These are phyloP conservation scores for Starmera stellimalicola DNA, from an alignment of 1,139 yeast genomes.

Conservation along the genomic window DNA sequence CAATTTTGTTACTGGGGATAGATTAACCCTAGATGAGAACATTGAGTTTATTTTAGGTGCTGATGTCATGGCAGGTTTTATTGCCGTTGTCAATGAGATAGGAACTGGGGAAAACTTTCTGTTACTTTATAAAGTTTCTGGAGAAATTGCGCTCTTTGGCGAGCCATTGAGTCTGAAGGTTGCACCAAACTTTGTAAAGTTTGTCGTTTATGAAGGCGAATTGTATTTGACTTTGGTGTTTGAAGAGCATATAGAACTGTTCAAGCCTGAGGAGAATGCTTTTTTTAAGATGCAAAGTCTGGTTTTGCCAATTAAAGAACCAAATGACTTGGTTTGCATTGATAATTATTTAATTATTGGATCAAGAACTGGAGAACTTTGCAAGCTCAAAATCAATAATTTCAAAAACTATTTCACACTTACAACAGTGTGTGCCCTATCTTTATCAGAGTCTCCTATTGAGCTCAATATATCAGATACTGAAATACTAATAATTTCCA, in stretches of 20 bases:
- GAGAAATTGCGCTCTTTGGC: constrained; percentile 5
- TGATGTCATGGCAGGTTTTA: constrained; percentile 11
- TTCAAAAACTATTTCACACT: not conserved
- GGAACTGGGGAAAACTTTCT: not conserved
- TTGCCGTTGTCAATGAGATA: constrained; percentile 19
- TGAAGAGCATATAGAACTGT: constrained; percentile 2
- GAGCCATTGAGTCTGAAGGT: constrained; percentile 1
- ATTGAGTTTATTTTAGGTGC: constrained; percentile 11
- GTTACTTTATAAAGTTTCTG: constrained; percentile 7
- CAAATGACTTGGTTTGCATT: constrained; percentile 13
- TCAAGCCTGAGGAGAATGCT: not conserved
- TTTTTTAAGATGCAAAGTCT: too few relatives aligned
- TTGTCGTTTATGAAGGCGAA: constrained; percentile 4
- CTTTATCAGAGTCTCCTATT: constrained; percentile 10
- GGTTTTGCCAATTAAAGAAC: constrained; percentile 7
- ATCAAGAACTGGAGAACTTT: constrained; percentile 15
- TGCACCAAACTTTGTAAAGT: constrained; percentile 12
- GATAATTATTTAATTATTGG: constrained; percentile 9
- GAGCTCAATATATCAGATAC: constrained; percentile 8
- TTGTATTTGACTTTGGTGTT: constrained; percentile 8
- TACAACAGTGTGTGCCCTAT: not conserved
- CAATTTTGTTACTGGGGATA: constrained; percentile 14
- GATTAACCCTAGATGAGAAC: constrained; percentile 4
- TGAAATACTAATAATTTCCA: constrained; percentile 22
- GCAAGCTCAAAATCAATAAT: constrained; percentile 1